Evolutionary conservation across 495 filamentous ascomycete genomes (phyloP), one percentile per base, ranked within the genome.

Genomic region (Mytilinidion resinicola): DNA sequence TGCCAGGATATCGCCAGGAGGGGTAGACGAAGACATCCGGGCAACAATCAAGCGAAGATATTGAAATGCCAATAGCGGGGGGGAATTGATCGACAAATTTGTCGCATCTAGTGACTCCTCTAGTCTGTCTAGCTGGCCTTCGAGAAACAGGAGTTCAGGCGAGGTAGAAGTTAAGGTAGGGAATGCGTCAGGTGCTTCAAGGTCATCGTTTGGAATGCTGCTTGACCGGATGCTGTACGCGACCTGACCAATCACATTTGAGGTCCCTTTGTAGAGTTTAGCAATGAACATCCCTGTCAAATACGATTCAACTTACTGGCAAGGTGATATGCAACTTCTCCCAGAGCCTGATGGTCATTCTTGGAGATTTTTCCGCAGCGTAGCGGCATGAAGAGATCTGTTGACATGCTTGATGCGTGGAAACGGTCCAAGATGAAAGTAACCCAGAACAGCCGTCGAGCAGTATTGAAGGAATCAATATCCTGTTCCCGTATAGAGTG

Each of bases 361-460:
- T 59, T 51, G 9, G 63, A 59, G 2, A 66, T 41, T 9, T 34
- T 41, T 1, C 63, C 56, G 39, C 34, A 53, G 20, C 50, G 30
- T 19, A 62, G 38, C 10, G 63, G 63, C 19, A 66, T 41, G 10
- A 58, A 12, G 19, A 55, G 38, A 43, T 62, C 59, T 41, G 44
- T 59, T 9, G 46, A 51, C 42, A 42, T 51, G 42, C 55, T 60
- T 10, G 63, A 56, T 6, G 63, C 59, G 17, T 62, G 53, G 35
- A 66, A 62, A 19, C 63, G 63, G 38, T 66, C 63, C 17, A 66
- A 33, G 33, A 60, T 66, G 41, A 66, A 62, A 7, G 52, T 25
- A 15, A 55, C 51, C 63, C 59, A 62, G 38, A 66, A 62, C 5
- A 61, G 38, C 15, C 63, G 63, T 12, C 63, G 59, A 10, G 59